Percentiles rank a stretch among this genome's conserved stretches.
These are phyloP conservation scores for Babjeviella inositovora DNA, from an alignment of 805 yeast genomes.

Conservation along the genomic window DNA sequence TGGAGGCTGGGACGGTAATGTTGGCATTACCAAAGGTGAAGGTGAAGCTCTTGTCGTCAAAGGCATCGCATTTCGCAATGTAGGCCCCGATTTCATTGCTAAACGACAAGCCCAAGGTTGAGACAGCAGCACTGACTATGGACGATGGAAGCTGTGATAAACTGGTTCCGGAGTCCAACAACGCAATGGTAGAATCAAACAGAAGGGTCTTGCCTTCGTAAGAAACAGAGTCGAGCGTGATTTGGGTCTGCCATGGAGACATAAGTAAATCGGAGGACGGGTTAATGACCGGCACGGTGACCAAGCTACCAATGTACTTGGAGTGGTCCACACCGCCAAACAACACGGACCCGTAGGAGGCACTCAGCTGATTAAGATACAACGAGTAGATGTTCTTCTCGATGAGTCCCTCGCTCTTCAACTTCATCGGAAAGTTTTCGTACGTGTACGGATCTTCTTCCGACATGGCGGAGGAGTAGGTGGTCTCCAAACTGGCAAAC, in stretches of 20 bases:
- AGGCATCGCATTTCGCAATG: too few species aligned
- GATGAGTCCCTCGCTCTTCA: conserved; percentile 9
- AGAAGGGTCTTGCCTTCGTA: too few species aligned
- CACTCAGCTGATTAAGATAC: conserved; percentile 6
- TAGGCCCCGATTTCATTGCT: too few species aligned
- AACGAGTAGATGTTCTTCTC: conserved; percentile 10
- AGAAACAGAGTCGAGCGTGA: too few species aligned
- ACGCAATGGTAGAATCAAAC: conserved; percentile 12
- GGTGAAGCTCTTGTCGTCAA: too few species aligned
- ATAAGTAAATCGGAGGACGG: too few species aligned
- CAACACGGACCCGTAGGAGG: conserved; percentile 5
- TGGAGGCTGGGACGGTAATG: too few species aligned
- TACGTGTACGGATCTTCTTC: conserved; percentile 6
- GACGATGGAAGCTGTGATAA: conserved; percentile 34
- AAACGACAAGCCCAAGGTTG: too few species aligned
- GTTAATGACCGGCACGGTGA: conserved; percentile 9
- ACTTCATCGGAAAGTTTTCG: conserved; percentile 9
- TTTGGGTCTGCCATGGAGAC: too few species aligned
- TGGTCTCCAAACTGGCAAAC: conserved; percentile 19
- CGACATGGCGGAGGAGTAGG: conserved; percentile 4
- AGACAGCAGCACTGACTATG: too few species aligned
- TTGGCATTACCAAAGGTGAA: too few species aligned
- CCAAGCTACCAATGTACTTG: conserved; percentile 5
- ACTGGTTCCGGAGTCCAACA: conserved; percentile 42
- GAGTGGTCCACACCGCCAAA: conserved; percentile 8